Conservation (phyloP, 1,284 basidiomycete species). For the Vanrija humicola region DNA sequence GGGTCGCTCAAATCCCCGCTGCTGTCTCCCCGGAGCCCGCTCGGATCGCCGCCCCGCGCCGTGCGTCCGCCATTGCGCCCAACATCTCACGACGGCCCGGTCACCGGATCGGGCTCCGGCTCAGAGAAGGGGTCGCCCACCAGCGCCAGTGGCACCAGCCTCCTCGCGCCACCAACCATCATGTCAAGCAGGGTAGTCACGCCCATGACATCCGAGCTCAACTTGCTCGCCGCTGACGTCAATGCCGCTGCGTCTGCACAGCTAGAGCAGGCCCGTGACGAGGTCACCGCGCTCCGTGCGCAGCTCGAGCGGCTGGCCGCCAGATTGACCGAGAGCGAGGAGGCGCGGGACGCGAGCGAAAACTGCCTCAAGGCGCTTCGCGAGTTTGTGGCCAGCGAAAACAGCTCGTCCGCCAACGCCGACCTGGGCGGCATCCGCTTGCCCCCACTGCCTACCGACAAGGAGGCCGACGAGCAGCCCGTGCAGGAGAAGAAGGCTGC, state of each 20-base stretch:
- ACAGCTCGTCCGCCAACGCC: constrained; percentile 17
- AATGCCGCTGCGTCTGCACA: constrained; percentile 5
- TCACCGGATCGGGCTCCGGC: too few relatives aligned
- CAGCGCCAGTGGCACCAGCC: too few relatives aligned
- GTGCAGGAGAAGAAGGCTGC: too few relatives aligned
- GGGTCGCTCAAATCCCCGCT: too few relatives aligned
- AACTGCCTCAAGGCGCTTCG: constrained; percentile 73
- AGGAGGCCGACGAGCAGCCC: constrained; percentile 50
- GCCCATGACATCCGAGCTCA: neutral
- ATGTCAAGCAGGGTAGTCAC: too few relatives aligned
- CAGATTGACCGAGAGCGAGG: constrained; percentile 68
- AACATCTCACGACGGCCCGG: too few relatives aligned
- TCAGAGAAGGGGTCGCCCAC: too few relatives aligned
- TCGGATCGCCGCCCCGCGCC: too few relatives aligned
- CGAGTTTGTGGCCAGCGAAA: constrained; percentile 64
- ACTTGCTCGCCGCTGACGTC: constrained; percentile 6
- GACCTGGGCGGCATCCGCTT: constrained; percentile 47
- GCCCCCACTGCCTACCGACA: constrained; percentile 59
- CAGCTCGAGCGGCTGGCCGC: constrained; percentile 60
- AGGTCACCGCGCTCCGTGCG: constrained; percentile 52
- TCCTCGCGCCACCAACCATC: too few relatives aligned
- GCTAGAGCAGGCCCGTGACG: constrained; percentile 2
- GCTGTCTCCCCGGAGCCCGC: too few relatives aligned
- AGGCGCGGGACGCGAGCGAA: constrained; percentile 82
- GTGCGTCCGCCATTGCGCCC: too few relatives aligned